Evolutionary conservation across 352 stramenopile genomes (phyloP), one percentile per base, ranked within the genome.

Genomic region (Phytophthora capsici): DNA sequence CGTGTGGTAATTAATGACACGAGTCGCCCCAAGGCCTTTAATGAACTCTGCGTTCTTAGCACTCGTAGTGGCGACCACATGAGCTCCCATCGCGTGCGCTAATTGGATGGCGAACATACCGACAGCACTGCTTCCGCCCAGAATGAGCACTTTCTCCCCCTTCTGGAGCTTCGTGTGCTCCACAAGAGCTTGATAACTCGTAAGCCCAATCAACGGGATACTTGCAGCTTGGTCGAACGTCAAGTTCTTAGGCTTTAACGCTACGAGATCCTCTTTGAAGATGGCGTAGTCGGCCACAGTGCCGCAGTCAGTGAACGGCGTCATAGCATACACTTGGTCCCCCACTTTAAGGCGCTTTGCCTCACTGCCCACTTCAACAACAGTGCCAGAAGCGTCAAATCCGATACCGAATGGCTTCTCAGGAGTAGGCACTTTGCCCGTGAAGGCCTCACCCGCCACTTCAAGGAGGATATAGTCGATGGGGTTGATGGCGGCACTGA

Each of bases 71-170:
- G 63, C 19, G 20, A 68, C 59, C 41, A 83, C 74, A 34, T 57
- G 41, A 12, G 67, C 67, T 5, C 69, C 75, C 14, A 75, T 25
- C 2, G 50, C 40, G 23, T 75, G 63, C n/a, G 77, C 79, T 22
- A 86, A 57, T 34, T 89, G 77, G 1, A 89, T 65, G 3, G 67
- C 80, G 41, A 81, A 71, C 30, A 73, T 63, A 1, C 80, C 80
- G 2, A 71, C 72, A 26, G 51, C 65, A 23, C 73, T 73, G 30
- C 65, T 75, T 10, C 71, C 80, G 2, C 77, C 80, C 4, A 84
- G 60, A 47, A 89, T 75, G 4, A 86, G 62, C 59, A 86, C 69
- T 17, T 50, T 70, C 26, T 84, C 47, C n/a, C 62, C 76, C n/a
- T 66, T 57, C 57, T 83, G 48, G 1, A 86, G 48, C 48, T 81